Base-by-base conservation (phyloP, 176 grass and related monocot genomes). In the Phyllostachys edulis region DNA sequence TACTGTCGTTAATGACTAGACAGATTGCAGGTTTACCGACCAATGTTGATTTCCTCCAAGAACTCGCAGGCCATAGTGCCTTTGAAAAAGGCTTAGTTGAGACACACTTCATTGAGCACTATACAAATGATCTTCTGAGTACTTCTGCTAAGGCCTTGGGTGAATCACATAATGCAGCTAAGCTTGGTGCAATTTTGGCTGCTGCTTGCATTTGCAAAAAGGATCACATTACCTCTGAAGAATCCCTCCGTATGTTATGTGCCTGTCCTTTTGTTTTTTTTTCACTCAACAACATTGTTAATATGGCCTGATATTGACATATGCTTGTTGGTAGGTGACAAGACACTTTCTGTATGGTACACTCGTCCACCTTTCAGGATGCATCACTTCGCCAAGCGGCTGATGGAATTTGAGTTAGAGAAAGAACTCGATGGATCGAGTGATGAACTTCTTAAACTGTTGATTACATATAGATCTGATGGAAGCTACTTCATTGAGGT, bases 21-120 rank as follows among this genome's bases (percentile, higher is more conserved):
- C 90, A 98, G 96, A 91, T 98, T 83, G 93, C 96, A 73, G 96
- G 96, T 60, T 90, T 98, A 82, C 93, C 96, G 6, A 98, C 92
- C 69, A 98, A 98, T 79, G 73, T 95, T 59, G 80, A 64, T 88
- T 98, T 98, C 84, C 85, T 98, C 37, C 87, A 88, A 84, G 93
- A 89, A 77, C 92, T 98, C 49, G 85, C 96, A 86, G 87, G 85
- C 77, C 96, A 98, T 84, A 88, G 80, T 84, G 89, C 93, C 67
- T 98, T 98, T 90, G 85, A 98, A 77, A 93, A 76, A 81, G 96
- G 93, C 61, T 62, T 87, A 62, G 92, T 98, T 24, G 89, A 93
- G 61, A 98, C 96, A 73, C 96, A 95, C 67, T 98, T 95, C 47
- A 98, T 98, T 52, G 96, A 98, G 26, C 89, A 83, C 59, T 93